These are phyloP conservation scores for Macadamia integrifolia DNA, from an alignment of 164 flowering plant species.

Conservation along the genomic window DNA sequence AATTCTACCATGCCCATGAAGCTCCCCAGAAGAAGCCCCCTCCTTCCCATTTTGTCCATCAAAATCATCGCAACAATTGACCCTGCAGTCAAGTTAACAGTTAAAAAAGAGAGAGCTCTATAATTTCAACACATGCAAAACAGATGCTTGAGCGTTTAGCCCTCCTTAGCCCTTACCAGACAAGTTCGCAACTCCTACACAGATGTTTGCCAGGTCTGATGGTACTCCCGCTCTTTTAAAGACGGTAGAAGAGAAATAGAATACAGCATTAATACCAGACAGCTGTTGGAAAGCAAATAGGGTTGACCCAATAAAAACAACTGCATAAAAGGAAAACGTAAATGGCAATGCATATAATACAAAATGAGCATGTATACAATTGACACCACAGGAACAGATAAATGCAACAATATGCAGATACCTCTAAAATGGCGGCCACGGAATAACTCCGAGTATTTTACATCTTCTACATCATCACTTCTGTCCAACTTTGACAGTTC, in stretches of 20 bases:
- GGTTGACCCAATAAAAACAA: slow-evolving; percentile 85
- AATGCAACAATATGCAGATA: slow-evolving; percentile 15
- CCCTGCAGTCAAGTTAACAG: slow-evolving; percentile 35
- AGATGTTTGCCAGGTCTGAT: slow-evolving; percentile 50
- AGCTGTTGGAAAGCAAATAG: slow-evolving; percentile 78
- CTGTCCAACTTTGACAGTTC: slow-evolving; percentile 74
- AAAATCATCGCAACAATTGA: slow-evolving; percentile 70
- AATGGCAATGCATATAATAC: slow-evolving; percentile 32
- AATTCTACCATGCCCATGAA: slow-evolving; percentile 75
- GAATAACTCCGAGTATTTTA: slow-evolving; percentile 62
- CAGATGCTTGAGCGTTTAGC: not conserved
- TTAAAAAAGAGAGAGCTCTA: not conserved
- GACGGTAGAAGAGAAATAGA: slow-evolving; percentile 73
- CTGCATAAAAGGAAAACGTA: slow-evolving; percentile 68
- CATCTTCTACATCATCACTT: slow-evolving; percentile 60
- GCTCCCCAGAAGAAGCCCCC: slow-evolving; percentile 77
- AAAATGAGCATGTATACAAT: slow-evolving; percentile 1
- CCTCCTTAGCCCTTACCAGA: slow-evolving; percentile 46
- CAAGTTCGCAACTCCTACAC: slow-evolving; percentile 54
- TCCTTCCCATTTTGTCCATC: slow-evolving; percentile 95
- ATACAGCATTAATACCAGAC: slow-evolving; percentile 81
- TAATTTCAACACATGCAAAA: not conserved
- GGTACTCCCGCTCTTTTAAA: slow-evolving; percentile 65
- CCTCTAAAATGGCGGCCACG: slow-evolving; percentile 89
- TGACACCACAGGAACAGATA: not conserved